Conservation (phyloP, 768 basidiomycete genomes). For the Hortiboletus flavorubellus region DNA sequence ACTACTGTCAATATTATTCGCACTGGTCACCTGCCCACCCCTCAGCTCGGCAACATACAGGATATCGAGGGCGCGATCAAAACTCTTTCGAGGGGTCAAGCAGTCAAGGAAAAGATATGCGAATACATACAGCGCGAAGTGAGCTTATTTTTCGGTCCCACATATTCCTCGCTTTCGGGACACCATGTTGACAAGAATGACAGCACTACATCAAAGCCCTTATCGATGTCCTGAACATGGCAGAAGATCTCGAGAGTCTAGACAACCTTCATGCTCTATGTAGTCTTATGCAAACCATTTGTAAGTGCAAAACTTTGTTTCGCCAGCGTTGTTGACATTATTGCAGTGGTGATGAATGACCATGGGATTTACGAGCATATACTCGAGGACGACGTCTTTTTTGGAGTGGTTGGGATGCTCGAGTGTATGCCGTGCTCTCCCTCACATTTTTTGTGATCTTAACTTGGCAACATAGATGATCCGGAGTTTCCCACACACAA, state of each 20-base stretch:
- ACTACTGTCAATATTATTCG: slow-evolving; percentile 66
- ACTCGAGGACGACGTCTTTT: slow-evolving; percentile 87
- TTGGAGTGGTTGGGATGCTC: slow-evolving; percentile 92
- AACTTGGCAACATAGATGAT: slow-evolving; percentile 60
- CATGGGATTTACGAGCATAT: slow-evolving; percentile 93
- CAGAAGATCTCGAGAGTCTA: slow-evolving; percentile 91
- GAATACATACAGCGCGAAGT: slow-evolving; percentile 87
- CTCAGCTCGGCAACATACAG: slow-evolving; percentile 70
- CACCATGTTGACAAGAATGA: slow-evolving; percentile 5
- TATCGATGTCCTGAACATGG: slow-evolving; percentile 78
- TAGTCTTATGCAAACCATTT: slow-evolving; percentile 89
- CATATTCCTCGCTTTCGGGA: neutral
- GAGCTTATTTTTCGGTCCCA: slow-evolving; percentile 25
- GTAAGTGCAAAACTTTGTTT: slow-evolving; percentile 46
- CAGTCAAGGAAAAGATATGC: slow-evolving; percentile 79
- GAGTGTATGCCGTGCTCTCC: slow-evolving; percentile 68
- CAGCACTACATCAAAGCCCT: slow-evolving; percentile 88
- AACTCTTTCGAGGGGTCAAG: slow-evolving; percentile 64
- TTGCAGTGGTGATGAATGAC: slow-evolving; percentile 89
- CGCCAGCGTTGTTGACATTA: neutral
- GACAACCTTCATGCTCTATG: slow-evolving; percentile 89
- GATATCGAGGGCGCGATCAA: slow-evolving; percentile 82
- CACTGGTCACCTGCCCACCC: slow-evolving; percentile 70
- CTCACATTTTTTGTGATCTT: slow-evolving; percentile 4
- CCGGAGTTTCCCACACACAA: slow-evolving; percentile 96